Evolutionary conservation across 345 rosid species (phyloP), one percentile per base, ranked within the genome.

Genomic region (Trapa bicornis): DNA sequence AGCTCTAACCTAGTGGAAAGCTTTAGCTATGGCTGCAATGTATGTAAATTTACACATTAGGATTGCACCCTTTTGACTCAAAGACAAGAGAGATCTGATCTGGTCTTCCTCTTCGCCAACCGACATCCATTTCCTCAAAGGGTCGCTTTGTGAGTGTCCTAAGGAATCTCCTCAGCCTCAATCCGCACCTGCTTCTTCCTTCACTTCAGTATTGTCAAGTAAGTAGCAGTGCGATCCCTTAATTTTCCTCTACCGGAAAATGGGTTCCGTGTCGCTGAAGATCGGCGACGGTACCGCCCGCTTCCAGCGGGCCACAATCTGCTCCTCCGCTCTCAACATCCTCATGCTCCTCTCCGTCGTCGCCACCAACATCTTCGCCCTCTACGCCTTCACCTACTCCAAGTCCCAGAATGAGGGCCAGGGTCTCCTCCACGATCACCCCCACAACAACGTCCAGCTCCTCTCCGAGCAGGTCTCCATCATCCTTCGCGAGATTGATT

Each of bases 251-350:
- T 64, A 10, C 6, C 37, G 52, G 38, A 37, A 22, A 38, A 91
- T 91, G 99, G 97, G 97, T 58, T 83, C 99, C 9, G 96, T 91
- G 1, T 89, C 97, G 0, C 76, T 93, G 67, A 93, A 91, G 76
- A 85, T 85, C 38, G 97, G 99, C n/a, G 97, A 94, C 69, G 97
- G 99, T 75, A 94, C 97, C 13, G 97, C 96, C 47, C 84, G 97
- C 75, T 94, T 89, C 89, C 89, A 75, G 75, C 77, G 85, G 70
- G 82, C 92, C 29, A 75, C 86, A 13, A 22, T 86, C 29, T 94
- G 87, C 68, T 91, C 99, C 5, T 91, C 96, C 41, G 91, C 89
- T 29, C 81, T 86, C 9, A 89, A 94, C 80, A 72, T 91, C 73
- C 90, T 94, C 35, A 94, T 94, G 99, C 88, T 91, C 67, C 81